phyloP scores from a whole-genome alignment of 2,329 filamentous ascomycete genomes.

The Fusarium bulbicola region DNA sequence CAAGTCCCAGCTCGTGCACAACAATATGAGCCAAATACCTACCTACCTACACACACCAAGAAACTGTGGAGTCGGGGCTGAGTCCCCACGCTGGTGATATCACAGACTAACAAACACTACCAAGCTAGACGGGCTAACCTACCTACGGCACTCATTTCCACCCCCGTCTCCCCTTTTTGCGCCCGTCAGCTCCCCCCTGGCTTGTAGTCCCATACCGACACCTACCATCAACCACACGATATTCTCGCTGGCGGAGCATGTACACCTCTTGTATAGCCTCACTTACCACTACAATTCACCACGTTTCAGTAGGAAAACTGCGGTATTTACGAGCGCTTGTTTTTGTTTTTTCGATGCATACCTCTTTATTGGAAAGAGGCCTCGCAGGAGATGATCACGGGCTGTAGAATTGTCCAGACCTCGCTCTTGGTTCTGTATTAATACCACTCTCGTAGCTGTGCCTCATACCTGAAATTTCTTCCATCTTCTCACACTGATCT shows the following conservation, averaged over 20 bases:
- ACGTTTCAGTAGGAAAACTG: conserved; percentile 7
- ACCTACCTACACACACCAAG: background rate
- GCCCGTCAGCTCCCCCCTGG: conserved; percentile 17
- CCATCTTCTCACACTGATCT: conserved; percentile 1
- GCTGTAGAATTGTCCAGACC: conserved; percentile 18
- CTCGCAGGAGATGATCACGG: conserved; percentile 8
- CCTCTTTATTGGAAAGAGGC: conserved; percentile 16
- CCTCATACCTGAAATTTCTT: background rate
- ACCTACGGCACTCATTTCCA: conserved; percentile 20
- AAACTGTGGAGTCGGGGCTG: conserved; percentile 10
- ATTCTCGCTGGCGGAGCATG: conserved; percentile 16
- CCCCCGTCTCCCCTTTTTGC: background rate
- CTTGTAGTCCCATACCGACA: conserved; percentile 26
- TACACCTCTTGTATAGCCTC: conserved; percentile 36
- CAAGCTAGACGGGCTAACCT: background rate
- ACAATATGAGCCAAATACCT: conserved; percentile 32
- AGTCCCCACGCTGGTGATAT: conserved; percentile 23
- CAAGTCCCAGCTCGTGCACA: background rate
- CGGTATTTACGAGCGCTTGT: conserved; percentile 21
- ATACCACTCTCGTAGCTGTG: background rate
- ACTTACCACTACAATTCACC: conserved; percentile 14
- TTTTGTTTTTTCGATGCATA: conserved; percentile 1
- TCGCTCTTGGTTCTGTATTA: background rate
- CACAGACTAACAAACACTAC: background rate
- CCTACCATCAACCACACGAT: conserved; percentile 30